Conservation (phyloP, 768 basidiomycete genomes). For the Astraeus odoratus region DNA sequence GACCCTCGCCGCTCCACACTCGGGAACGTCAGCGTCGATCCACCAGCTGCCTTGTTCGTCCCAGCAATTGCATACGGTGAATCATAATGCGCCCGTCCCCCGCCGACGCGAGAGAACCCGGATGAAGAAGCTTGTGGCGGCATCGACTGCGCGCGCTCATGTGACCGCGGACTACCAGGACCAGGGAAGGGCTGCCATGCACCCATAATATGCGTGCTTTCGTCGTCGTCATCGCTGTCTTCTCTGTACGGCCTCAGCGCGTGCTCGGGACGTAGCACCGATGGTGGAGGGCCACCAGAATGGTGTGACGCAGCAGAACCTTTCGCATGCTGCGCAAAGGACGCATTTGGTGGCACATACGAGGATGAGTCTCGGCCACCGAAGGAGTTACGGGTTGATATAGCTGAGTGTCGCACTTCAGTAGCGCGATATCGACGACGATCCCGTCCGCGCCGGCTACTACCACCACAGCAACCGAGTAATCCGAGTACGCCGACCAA, state of each 20-base stretch:
- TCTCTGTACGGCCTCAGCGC: conserved; percentile 70
- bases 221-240: conserved; percentile 68
- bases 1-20: conserved; percentile 44
- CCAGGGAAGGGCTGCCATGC: conserved; percentile 81
- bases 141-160: conserved; percentile 22
- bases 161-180: conserved; percentile 19
- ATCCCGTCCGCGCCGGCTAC: conserved; percentile 30
- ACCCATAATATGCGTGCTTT: conserved; percentile 80
- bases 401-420: conserved; percentile 13
- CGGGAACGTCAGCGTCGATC: conserved; percentile 62
- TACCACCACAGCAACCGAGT: conserved; percentile 56
- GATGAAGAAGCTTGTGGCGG: conserved; percentile 31
- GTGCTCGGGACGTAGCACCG: conserved; percentile 74
- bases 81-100: conserved; percentile 81
- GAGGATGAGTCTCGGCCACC: conserved; percentile 38
- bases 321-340: conserved; percentile 23
- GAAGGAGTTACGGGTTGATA: conserved; percentile 16
- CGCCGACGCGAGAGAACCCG: conserved; percentile 83
- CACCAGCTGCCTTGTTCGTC: conserved; percentile 23
- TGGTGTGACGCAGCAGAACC: conserved; percentile 28
- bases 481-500: conserved; percentile 79
- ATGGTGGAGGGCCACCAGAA: conserved; percentile 54
- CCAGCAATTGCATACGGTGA: conserved; percentile 73
- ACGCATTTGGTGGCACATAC: conserved; percentile 37
- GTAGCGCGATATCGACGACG: conserved; percentile 19